Evolutionary conservation across 306 rosid species (phyloP), one percentile per base, ranked within the genome.

Genomic region (Dryas octopetala): DNA sequence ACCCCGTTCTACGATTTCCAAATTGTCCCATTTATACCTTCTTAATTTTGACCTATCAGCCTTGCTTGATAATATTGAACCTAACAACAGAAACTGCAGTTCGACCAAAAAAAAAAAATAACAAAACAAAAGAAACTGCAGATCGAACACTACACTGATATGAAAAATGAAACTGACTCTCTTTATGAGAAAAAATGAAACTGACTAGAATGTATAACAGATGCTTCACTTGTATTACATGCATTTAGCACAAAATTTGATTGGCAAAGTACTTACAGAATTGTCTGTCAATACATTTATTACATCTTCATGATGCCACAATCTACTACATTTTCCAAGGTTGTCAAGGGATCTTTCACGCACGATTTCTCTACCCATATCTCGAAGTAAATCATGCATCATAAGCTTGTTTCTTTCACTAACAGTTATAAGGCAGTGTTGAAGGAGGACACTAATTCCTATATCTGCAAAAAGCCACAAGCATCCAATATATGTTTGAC

Each of bases 291-390:
- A n/a, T 26, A 59, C 41, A 9, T 3, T 13, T 9, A 4, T 26
- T 59, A n/a, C 16, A 6, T 59, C 64, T 26, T 59, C 64, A 7
- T 2, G 64, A 7, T 1, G 4, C 64, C 64, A 59, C 16, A 59
- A 11, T 26, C 16, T 23, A 26, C 64, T 26, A 1, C 64, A 4
- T 8, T 52, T 75, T n/a, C 10, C 85, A 40, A 62, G 85, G 5
- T 71, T 28, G 4, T 79, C 26, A 0, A 62, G 10, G 1, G 78
- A 77, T 5, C 49, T 73, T 10, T 53, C 69, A 19, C 74, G 80
- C 61, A 82, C 70, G 7, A 87, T 84, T 58, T 82, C 83, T 60
- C 83, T 68, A 28, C 88, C 91, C 87, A 84, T 87, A 23, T 82
- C 88, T 63, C 83, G 51, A 44, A 77, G 28, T 19, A 77, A 58